Evolutionary conservation across 2,329 filamentous ascomycete species (phyloP).

Genomic region (Scopulariopsis brevicaulis): DNA sequence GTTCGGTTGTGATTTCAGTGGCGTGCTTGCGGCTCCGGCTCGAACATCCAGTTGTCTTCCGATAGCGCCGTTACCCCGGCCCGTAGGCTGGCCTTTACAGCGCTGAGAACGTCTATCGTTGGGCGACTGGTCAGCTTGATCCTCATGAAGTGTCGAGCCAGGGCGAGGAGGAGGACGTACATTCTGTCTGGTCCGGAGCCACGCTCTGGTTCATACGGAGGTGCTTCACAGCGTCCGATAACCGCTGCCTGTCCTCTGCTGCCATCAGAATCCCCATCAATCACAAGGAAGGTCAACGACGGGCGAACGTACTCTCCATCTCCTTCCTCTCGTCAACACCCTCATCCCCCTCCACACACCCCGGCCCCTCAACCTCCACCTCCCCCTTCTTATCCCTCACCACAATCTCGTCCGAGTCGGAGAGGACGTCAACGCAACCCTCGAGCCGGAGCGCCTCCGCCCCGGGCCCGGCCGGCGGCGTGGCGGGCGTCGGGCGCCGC

Average conservation of each 20-base stretch:
- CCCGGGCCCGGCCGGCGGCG: slow-evolving; percentile 17
- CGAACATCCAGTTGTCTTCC: slow-evolving; percentile 89
- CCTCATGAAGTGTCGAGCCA: neutral
- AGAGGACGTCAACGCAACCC: slow-evolving; percentile 23
- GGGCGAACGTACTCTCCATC: slow-evolving; percentile 34
- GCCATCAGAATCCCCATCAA: neutral
- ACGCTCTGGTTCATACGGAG: slow-evolving; percentile 42
- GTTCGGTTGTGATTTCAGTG: neutral
- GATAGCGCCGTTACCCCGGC: slow-evolving; percentile 63
- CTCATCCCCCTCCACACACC: slow-evolving; percentile 36
- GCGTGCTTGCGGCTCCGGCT: slow-evolving; percentile 29
- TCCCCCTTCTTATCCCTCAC: slow-evolving; percentile 52
- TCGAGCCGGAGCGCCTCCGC: slow-evolving; percentile 40
- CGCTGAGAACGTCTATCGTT: slow-evolving; percentile 52
- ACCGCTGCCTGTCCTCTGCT: slow-evolving; percentile 45
- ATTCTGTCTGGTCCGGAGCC: slow-evolving; percentile 52
- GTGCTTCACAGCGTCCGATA: slow-evolving; percentile 50
- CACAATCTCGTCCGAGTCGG: slow-evolving; percentile 40
- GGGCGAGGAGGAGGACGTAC: slow-evolving; percentile 25
- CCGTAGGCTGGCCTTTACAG: slow-evolving; percentile 57
- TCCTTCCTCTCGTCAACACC: slow-evolving; percentile 46
- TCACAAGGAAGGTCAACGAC: neutral
- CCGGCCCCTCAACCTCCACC: slow-evolving; percentile 34
- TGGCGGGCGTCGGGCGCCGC: slow-evolving; percentile 38
- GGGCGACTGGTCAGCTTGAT: neutral